Percentiles rank a stretch among this genome's conserved stretches.
Evolutionary conservation across 495 filamentous ascomycete species (phyloP).

Genomic region (Apodospora peruviana): DNA sequence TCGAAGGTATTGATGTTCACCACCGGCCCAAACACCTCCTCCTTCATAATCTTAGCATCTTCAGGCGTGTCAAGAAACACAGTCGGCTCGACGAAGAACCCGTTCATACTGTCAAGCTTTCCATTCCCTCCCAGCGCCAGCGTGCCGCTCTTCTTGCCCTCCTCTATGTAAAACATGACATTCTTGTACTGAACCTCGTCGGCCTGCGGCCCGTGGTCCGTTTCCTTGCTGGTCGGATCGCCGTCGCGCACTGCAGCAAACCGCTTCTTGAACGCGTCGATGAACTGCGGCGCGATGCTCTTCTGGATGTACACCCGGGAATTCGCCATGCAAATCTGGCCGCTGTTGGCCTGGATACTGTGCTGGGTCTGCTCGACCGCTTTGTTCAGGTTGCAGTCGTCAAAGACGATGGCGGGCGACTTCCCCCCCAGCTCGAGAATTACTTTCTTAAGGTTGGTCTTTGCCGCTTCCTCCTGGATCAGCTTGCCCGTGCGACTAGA

Average conservation of each 20-base stretch:
- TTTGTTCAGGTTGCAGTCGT: slow-evolving; percentile 62
- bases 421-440: slow-evolving; percentile 83
- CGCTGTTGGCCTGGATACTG: slow-evolving; percentile 63
- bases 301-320: slow-evolving; percentile 68
- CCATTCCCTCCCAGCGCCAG: slow-evolving; percentile 23
- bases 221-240: slow-evolving; percentile 52
- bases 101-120: slow-evolving; percentile 17
- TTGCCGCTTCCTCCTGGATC: slow-evolving; percentile 37
- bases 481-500: slow-evolving; percentile 40
- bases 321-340: slow-evolving; percentile 77
- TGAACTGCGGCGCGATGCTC: slow-evolving; percentile 52
- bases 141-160: slow-evolving; percentile 28
- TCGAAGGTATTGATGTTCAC: slow-evolving; percentile 66
- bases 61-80: slow-evolving; percentile 67
- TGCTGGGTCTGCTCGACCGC: slow-evolving; percentile 69
- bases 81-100: slow-evolving; percentile 59
- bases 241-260: slow-evolving; percentile 57
- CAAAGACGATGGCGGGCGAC: slow-evolving; percentile 64
- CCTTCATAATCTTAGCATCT: slow-evolving; percentile 53
- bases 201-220: slow-evolving; percentile 60
- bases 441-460: slow-evolving; percentile 61
- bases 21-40: slow-evolving; percentile 59
- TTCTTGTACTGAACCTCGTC: slow-evolving; percentile 32
- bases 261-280: slow-evolving; percentile 49
- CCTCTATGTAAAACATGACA: slow-evolving; percentile 29